Conservation (phyloP, 176 grass and related monocot species). For the Eleusine indica region DNA sequence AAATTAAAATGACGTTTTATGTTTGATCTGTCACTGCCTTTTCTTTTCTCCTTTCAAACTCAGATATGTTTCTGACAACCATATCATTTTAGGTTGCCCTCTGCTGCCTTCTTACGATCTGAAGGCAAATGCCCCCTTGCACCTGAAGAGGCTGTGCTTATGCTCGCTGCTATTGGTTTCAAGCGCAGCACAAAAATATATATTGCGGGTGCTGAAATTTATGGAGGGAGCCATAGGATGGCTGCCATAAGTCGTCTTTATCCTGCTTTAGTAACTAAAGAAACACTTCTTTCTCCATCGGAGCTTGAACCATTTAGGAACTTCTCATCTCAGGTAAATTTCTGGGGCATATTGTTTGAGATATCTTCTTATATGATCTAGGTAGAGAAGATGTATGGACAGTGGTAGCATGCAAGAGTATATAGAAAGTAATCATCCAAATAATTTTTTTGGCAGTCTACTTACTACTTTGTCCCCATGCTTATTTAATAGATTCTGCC, state of each 20-base stretch:
- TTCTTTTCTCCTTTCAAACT: not conserved
- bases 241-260: constrained; percentile 85
- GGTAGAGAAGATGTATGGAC: constrained; percentile 11
- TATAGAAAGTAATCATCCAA: not conserved
- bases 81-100: constrained; percentile 70
- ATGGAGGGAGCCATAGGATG: constrained; percentile 88
- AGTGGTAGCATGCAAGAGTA: constrained; percentile 3
- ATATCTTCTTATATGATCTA: constrained; percentile 13
- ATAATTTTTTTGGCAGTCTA: not conserved
- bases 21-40: constrained; percentile 21
- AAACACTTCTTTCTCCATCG: constrained; percentile 75
- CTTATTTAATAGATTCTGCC: not conserved
- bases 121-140: constrained; percentile 97
- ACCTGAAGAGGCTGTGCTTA: constrained; percentile 95
- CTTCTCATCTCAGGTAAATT: constrained; percentile 88
- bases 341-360: constrained; percentile 28
- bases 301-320: constrained; percentile 92
- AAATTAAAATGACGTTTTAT: constrained; percentile 19
- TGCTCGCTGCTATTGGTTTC: constrained; percentile 95
- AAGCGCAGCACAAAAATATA: constrained; percentile 84
- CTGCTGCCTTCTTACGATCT: constrained; percentile 74
- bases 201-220: constrained; percentile 93
- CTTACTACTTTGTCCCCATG: not conserved
- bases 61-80: constrained; percentile 15
- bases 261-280: constrained; percentile 88